Base-by-base conservation (phyloP, 352 stramenopile genomes). In the Aphanomyces stellatus region DNA sequence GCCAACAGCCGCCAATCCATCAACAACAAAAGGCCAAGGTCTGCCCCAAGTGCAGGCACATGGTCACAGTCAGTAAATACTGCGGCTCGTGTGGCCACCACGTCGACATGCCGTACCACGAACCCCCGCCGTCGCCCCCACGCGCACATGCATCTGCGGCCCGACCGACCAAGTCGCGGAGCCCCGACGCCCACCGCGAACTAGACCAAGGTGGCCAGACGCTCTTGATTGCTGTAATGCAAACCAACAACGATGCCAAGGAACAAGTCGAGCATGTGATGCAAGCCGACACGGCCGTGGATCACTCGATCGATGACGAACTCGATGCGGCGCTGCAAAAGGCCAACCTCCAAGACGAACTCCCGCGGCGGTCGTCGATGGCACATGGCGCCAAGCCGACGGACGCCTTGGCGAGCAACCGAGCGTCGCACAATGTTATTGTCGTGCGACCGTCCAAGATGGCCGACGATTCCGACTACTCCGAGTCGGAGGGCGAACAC, bases 41-140 rank as follows among this genome's bases (percentile, higher is more conserved):
- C n/a, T 67, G 60, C 22, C 60, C 60, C 30, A 67, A 67, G 24
- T 67, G 60, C 27, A 22, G 60, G 25, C 60, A 67, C 46, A 59
- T 67, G 60, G 49, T 67, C 8, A 67, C 60, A 3, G 60, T 17
- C 10, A 57, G 37, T 22, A 42, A 51, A 22, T 67, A 57, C 27
- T 67, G 60, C 25, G 60, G 60, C 30, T 17, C 11, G 11, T 67
- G 60, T 33, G 60, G 60, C 24, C 49, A 67, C 35, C 48, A 67
- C 35, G 43, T 67, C n/a, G 60, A 67, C 25, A 35, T 49, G 15
- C 60, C 60, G 31, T 64, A 64, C 55, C 13, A 59, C 17, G 49
- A 57, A 33, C 25, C 22, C 31, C 22, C 22, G 30, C 60, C 46
- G 25, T 35, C 31, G 24, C 59, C 35, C 35, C 41, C 28, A 8